Evolutionary conservation across 106 monocot species (phyloP).

Genomic region (Alisma plantagoaquatica): DNA sequence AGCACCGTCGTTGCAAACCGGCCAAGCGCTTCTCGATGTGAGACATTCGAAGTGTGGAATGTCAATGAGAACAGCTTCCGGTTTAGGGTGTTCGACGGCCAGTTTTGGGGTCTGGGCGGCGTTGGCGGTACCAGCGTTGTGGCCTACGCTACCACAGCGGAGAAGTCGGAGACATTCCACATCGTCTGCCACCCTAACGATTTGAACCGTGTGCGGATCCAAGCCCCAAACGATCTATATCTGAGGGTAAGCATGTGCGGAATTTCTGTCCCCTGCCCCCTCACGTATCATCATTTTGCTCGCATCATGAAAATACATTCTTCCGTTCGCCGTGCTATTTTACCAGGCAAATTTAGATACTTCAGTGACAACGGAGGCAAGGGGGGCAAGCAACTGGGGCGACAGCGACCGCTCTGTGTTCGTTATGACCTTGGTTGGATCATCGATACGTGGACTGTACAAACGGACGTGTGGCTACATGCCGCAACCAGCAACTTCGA

Average conservation of each 20-base stretch:
- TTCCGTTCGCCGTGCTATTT: neutral
- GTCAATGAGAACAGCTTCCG: constrained; percentile 13
- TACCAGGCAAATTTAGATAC: neutral
- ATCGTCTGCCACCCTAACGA: constrained; percentile 30
- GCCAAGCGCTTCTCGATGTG: no score
- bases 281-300: no score
- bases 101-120: constrained; percentile 26
- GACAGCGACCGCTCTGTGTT: no score
- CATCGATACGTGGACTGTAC: no score
- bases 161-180: constrained; percentile 33
- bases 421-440: no score
- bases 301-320: no score
- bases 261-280: no score
- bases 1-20: no score
- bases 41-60: neutral
- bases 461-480: no score
- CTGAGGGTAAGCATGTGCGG: constrained; percentile 3
- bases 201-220: constrained; percentile 32
- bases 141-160: constrained; percentile 15
- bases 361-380: no score
- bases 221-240: neutral
- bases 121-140: constrained; percentile 12
- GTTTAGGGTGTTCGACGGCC: constrained; percentile 26
- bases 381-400: no score
- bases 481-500: no score